These are phyloP conservation scores for Sanghuangporus weigelae DNA, from an alignment of 1,284 basidiomycete genomes.

Conservation along the genomic window DNA sequence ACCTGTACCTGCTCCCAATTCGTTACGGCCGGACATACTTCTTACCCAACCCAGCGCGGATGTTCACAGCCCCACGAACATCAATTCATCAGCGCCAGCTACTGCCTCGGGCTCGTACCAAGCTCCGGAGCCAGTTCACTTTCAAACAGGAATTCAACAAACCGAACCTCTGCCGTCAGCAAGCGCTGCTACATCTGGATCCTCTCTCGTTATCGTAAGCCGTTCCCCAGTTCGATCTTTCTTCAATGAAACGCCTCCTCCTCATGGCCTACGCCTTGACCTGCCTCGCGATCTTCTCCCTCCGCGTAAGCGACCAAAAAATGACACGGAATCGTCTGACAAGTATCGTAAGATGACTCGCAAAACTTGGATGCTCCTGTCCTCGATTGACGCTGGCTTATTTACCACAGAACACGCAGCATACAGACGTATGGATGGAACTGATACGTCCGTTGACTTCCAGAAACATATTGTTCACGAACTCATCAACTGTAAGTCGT, in stretches of 20 bases:
- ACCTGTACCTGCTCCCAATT: constrained; percentile 64
- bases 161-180: neutral
- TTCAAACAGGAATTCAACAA: neutral
- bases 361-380: neutral
- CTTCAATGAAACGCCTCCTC: neutral
- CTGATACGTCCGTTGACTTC: neutral
- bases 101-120: neutral
- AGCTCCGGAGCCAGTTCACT: neutral
- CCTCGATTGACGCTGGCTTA: neutral
- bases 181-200: neutral
- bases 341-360: neutral
- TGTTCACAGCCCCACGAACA: neutral
- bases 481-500: constrained; percentile 61
- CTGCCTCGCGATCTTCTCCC: neutral
- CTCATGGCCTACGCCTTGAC: neutral
- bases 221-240: neutral
- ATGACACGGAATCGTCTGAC: neutral
- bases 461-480: constrained; percentile 50
- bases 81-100: constrained; percentile 7
- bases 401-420: neutral
- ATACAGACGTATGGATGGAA: neutral
- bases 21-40: constrained; percentile 16
- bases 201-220: neutral
- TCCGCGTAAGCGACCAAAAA: constrained; percentile 6
- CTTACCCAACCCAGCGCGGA: neutral